Conservation (phyloP, 2,329 filamentous ascomycete species). For the Aspergillus neoniger region DNA sequence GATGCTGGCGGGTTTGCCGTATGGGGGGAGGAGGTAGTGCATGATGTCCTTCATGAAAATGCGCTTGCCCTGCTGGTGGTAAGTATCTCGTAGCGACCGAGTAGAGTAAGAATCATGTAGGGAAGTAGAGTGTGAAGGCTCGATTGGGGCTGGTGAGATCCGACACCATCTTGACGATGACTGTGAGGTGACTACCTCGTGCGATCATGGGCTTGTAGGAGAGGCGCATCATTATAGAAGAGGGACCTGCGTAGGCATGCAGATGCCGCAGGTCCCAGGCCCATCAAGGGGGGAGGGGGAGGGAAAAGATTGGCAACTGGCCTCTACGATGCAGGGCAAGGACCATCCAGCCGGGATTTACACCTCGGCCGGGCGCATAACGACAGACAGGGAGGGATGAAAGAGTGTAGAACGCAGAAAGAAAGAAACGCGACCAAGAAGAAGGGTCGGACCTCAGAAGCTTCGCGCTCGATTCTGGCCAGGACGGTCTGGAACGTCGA, state of each 20-base stretch:
- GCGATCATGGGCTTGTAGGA: not conserved
- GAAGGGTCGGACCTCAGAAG: conserved; percentile 66
- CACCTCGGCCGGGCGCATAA: not conserved
- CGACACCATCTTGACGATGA: conserved; percentile 1
- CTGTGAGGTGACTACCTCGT: not conserved
- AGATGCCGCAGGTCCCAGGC: not conserved
- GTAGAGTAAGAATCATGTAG: conserved; percentile 8
- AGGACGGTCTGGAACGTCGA: conserved; percentile 65
- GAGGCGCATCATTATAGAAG: not conserved
- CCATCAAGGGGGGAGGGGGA: not conserved
- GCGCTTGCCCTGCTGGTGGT: conserved; percentile 72
- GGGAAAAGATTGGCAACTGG: not conserved
- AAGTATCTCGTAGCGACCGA: conserved; percentile 34
- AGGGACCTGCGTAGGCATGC: not conserved
- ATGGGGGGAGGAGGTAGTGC: conserved; percentile 82
- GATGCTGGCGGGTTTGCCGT: conserved; percentile 66
- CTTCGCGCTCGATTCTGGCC: conserved; percentile 70
- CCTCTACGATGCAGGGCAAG: not conserved
- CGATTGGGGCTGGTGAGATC: conserved; percentile 10
- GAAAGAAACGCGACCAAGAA: conserved; percentile 23
- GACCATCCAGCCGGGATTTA: conserved; percentile 4
- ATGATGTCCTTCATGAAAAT: conserved; percentile 98
- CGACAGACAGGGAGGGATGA: not conserved
- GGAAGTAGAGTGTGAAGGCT: not conserved
- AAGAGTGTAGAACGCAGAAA: conserved; percentile 14